phyloP scores from a whole-genome alignment of 2,329 filamentous ascomycete species.

The Botrytis deweyae region DNA sequence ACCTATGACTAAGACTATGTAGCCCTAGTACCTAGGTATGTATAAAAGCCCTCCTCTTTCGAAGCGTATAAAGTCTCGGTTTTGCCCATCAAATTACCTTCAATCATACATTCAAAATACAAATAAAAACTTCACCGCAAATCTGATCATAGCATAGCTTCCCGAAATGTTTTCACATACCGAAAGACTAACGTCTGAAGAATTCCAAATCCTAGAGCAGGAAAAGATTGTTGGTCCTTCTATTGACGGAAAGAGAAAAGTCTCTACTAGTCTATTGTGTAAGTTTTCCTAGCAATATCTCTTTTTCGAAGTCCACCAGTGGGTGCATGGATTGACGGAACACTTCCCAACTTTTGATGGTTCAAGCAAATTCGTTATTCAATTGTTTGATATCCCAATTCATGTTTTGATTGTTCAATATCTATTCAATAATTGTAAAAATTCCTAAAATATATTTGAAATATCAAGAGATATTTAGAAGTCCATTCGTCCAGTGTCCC shows the following conservation, averaged over 20 bases:
- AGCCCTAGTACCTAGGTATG: background rate
- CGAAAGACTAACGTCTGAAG: background rate
- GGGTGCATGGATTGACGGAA: no score
- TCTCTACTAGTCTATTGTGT: background rate
- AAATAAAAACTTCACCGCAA: background rate
- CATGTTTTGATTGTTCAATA: no score
- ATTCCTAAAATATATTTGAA: no score
- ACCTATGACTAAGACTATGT: accelerated
- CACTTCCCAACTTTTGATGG: background rate
- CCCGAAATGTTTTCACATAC: background rate
- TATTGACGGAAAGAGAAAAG: background rate
- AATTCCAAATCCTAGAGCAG: background rate
- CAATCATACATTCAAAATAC: background rate
- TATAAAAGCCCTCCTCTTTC: background rate
- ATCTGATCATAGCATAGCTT: background rate
- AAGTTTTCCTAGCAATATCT: background rate
- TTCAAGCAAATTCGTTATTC: no score
- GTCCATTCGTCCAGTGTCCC: no score
- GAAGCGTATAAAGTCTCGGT: background rate
- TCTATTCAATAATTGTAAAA: no score
- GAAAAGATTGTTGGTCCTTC: background rate
- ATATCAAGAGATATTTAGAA: no score
- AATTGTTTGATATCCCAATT: no score
- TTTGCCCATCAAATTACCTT: background rate
- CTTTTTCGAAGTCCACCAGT: no score